Evolutionary conservation across 2,329 filamentous ascomycete species (phyloP), one percentile per base, ranked within the genome.

Genomic region (Trichoderma lentiforme): DNA sequence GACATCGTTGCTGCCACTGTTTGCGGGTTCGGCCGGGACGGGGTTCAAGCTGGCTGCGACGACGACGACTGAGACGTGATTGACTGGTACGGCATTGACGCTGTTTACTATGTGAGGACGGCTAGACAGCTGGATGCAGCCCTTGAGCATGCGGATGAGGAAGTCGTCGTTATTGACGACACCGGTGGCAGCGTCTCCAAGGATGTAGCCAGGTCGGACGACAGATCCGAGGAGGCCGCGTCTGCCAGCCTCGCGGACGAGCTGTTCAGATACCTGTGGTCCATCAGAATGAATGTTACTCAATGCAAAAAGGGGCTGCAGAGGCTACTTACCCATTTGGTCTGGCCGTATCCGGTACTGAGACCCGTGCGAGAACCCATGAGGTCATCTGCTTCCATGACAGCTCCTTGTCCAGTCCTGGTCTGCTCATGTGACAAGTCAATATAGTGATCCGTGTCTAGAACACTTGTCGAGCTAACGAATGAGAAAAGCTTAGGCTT

Each of bases 41-140:
- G 61, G 51, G 39, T 71, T 71, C 6, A 71, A 56, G 62, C 47
- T 36, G 6, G 91, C 85, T 0, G 94, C 93, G 21, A 94, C 89
- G 30, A 97, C 92, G 8, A 97, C 88, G 12, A 28, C 53, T 4
- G 62, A 53, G 39, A 98, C 94, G 75, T 97, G 93, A 74, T 90
- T 90, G 30, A 98, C 95, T 0, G 95, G 95, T 0, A 97, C 92
- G 80, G 91, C 90, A 83, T 98, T 98, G 81, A 98, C 90, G 0
- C 93, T 93, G 84, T 97, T 98, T 79, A 86, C 82, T 76, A 98
- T 97, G 75, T 88, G 87, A 1, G 95, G 95, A 0, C 93, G 87
- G 3, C 86, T 86, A 3, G 84, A 84, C 3, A 98, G 85, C 81
- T 98, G 95, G 65, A 97, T 85, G 77, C 94, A 97, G 71, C 94